Evolutionary conservation across 805 yeast species (phyloP).

Genomic region (Kodamaea laetipori): DNA sequence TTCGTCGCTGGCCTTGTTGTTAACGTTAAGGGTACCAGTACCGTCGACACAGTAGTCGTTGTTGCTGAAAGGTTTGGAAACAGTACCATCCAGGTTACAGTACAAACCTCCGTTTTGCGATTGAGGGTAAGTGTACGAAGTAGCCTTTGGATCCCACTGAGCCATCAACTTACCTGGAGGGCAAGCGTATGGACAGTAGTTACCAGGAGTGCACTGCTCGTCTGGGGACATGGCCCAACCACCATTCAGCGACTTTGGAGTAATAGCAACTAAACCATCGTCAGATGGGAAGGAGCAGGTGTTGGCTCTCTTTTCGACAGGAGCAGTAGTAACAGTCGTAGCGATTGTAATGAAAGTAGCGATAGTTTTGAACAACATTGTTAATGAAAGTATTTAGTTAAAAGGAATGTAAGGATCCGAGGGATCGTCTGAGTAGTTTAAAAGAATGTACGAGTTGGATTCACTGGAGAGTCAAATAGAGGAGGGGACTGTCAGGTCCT

Average conservation of each 20-base stretch:
- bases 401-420: conserved; percentile 10
- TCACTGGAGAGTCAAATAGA: background rate
- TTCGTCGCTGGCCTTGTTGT: conserved; percentile 54
- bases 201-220: conserved; percentile 70
- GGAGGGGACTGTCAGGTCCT: conserved; percentile 2
- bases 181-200: conserved; percentile 90
- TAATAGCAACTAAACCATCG: conserved; percentile 70
- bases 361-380: conserved; percentile 15
- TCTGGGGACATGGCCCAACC: conserved; percentile 91
- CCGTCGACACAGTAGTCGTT: conserved; percentile 75
- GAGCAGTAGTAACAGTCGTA: conserved; percentile 27
- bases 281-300: conserved; percentile 70
- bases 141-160: conserved; percentile 82
- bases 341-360: conserved; percentile 13
- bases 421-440: conserved; percentile 8
- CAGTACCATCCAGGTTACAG: conserved; percentile 70
- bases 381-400: conserved; percentile 4
- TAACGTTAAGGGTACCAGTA: conserved; percentile 67
- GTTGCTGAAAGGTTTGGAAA: conserved; percentile 60
- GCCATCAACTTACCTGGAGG: conserved; percentile 84
- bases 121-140: conserved; percentile 72
- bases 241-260: conserved; percentile 56
- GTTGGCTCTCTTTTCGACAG: conserved; percentile 31
- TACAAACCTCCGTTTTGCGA: conserved; percentile 82
- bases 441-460: conserved; percentile 9